Conservation (phyloP, 176 grass and related monocot genomes). For the Urochloa ruziziensis region DNA sequence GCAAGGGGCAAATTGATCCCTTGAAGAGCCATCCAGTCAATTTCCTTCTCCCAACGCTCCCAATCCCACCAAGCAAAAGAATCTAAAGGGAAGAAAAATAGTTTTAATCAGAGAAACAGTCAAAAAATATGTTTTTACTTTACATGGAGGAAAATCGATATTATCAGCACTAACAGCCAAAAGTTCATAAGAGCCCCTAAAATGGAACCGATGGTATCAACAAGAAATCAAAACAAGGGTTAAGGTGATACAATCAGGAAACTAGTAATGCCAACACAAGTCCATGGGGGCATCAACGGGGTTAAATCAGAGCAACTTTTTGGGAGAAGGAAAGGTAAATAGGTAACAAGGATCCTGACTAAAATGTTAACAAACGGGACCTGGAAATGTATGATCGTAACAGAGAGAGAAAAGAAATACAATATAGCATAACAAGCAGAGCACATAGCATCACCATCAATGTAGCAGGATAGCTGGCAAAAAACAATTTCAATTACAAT, state of each 20-base stretch:
- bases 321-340: background rate
- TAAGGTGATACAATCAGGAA: background rate
- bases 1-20: constrained; percentile 77
- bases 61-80: constrained; percentile 85
- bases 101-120: background rate
- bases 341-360: background rate
- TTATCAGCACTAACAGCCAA: background rate
- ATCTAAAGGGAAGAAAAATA: constrained; percentile 44
- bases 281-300: background rate
- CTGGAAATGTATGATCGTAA: background rate
- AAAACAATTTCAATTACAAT: background rate
- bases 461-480: background rate
- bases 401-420: background rate
- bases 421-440: background rate
- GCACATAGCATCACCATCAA: background rate
- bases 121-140: background rate
- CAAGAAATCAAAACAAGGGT: background rate
- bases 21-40: constrained; percentile 91
- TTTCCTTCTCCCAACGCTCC: constrained; percentile 79
- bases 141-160: background rate
- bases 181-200: background rate
- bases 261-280: background rate
- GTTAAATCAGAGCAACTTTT: background rate
- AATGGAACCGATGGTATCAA: background rate
- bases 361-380: background rate